A percentile compares a stretch with the other conserved stretches of the same genome.
Conservation (phyloP, 2,329 filamentous ascomycete genomes). For the Knufia petricola region DNA sequence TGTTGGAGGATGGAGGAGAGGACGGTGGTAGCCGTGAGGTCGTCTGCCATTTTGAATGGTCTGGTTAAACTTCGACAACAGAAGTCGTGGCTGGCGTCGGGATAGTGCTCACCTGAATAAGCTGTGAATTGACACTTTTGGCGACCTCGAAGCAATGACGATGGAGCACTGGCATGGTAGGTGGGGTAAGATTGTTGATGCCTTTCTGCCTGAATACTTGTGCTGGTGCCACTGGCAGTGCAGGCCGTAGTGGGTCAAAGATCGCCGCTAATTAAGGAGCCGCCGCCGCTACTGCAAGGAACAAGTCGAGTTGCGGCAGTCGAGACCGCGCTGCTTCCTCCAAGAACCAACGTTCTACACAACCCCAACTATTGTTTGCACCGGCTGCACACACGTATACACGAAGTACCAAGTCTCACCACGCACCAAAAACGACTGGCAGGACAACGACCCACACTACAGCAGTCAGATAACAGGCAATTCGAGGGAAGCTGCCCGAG, state of each 20-base stretch:
- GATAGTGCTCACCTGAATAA: background rate
- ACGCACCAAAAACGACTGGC: no score
- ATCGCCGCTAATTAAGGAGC: background rate
- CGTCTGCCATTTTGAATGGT: background rate
- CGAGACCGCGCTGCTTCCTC: background rate
- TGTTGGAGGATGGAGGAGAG: slow-evolving; percentile 1
- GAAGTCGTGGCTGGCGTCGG: background rate
- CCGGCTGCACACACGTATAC: background rate
- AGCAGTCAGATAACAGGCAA: background rate
- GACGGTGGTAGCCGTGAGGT: background rate
- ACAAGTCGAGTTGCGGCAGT: background rate
- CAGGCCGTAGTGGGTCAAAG: background rate
- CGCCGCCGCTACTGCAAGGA: background rate
- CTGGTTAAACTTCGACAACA: no score
- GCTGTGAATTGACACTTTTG: background rate
- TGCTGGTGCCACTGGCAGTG: no score
- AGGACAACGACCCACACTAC: background rate
- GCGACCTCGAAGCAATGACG: background rate
- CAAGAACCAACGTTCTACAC: background rate
- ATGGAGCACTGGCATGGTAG: no score
- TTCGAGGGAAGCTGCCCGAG: background rate
- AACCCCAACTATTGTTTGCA: background rate
- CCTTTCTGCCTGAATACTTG: no score
- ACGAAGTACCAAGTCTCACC: no score
- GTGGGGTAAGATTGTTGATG: no score